Percentiles rank a stretch among this genome's conserved stretches.
Conservation (phyloP, 2,329 filamentous ascomycete species). For the Trichophyton benhamiae region DNA sequence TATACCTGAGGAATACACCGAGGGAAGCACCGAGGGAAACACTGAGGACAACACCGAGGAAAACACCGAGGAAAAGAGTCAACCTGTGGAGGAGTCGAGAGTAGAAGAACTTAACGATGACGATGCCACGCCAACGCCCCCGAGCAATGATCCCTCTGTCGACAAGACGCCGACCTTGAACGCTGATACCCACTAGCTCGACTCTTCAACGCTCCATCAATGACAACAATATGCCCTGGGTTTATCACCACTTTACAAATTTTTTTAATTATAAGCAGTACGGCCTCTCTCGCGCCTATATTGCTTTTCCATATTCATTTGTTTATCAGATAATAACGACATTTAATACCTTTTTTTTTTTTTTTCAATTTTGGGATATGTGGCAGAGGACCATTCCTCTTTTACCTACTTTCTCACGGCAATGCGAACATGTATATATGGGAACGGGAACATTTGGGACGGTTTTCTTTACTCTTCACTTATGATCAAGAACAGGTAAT, state of each 20-base stretch:
- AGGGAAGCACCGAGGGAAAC: not conserved
- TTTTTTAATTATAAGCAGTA: not conserved
- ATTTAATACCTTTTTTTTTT: not conserved
- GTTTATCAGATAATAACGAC: not conserved
- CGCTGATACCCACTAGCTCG: no score
- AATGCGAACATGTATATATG: conserved; percentile 1
- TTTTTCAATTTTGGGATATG: not conserved
- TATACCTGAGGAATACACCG: not conserved
- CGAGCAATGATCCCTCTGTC: not conserved
- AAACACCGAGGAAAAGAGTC: not conserved
- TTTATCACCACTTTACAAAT: not conserved
- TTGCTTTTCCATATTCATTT: not conserved
- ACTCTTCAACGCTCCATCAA: not conserved
- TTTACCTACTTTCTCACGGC: not conserved
- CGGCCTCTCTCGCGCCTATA: not conserved
- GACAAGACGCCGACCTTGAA: not conserved
- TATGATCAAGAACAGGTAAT: not conserved
- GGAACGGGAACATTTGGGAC: not conserved
- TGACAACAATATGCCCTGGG: not conserved
- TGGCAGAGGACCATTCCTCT: not conserved
- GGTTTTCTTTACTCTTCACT: not conserved
- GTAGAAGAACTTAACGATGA: not conserved
- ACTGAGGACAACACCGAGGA: not conserved
- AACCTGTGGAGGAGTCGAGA: not conserved
- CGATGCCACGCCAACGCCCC: not conserved